These are phyloP conservation scores for Ustilago esculenta DNA, from an alignment of 1,284 basidiomycete species.

Conservation along the genomic window DNA sequence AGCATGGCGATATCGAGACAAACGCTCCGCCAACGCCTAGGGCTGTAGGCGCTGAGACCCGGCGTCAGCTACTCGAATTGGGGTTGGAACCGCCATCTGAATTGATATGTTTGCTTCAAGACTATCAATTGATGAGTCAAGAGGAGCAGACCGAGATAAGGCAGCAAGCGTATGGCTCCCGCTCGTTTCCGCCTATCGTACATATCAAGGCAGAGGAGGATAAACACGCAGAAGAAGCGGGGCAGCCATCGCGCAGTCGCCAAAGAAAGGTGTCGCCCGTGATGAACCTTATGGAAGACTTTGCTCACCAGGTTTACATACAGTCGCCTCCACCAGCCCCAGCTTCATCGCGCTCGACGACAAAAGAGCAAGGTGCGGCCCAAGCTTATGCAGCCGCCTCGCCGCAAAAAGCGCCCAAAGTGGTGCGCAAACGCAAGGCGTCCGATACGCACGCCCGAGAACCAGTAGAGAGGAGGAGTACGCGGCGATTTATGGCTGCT, in stretches of 20 bases:
- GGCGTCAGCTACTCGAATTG: constrained; percentile 17
- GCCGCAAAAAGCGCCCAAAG: constrained; percentile 8
- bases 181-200: constrained; percentile 20
- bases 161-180: constrained; percentile 28
- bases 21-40: neutral
- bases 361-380: neutral
- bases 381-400: constrained; percentile 1
- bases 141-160: constrained; percentile 20
- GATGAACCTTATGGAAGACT: constrained; percentile 49
- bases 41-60: constrained; percentile 1
- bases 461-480: constrained; percentile 27
- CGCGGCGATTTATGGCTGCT: constrained; percentile 19
- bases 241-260: neutral
- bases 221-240: neutral
- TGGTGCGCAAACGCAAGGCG: constrained; percentile 28
- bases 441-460: constrained; percentile 9
- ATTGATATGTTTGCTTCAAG: constrained; percentile 41
- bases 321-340: constrained; percentile 1
- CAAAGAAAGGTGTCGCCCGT: constrained; percentile 10
- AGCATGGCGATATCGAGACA: neutral
- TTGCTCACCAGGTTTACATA: constrained; percentile 35
- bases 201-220: constrained; percentile 29
- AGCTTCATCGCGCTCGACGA: constrained; percentile 3
- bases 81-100: constrained; percentile 47
- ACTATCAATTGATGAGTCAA: constrained; percentile 28